Evolutionary conservation across 768 basidiomycete species (phyloP), one percentile per base, ranked within the genome.

Genomic region (Boletus rubroflammeus): DNA sequence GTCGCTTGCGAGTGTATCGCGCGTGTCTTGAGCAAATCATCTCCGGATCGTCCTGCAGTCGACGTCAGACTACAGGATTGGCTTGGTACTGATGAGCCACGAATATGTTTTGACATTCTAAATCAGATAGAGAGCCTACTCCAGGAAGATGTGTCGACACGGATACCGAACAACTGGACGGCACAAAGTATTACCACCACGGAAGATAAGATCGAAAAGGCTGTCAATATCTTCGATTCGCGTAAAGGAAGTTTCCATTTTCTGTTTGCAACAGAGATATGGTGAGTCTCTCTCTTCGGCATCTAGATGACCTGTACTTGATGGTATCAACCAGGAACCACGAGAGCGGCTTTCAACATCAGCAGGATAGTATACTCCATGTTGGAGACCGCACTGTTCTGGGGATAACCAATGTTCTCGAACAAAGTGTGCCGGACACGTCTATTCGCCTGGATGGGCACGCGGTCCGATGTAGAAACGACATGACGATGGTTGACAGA

Each of bases 301-400:
- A 13, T 2, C 9, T 32, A 3, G 2, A 9, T 35, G 19, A 28
- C 6, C 13, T 19, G 8, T 14, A 10, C 36, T 2, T 28, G 25
- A 56, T 35, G 5, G n/a, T 45, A 25, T 17, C 5, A 19, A 9
- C 42, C 45, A 56, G 55, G 53, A 42, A 56, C 11, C 28, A 40
- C 23, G 52, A 55, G 9, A 32, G 3, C 15, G 10, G 8, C 17
- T 7, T n/a, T 23, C 32, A 23, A 17, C 26, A 29, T 17, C 52
- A 25, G 36, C 23, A 19, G 6, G 39, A 32, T n/a, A n/a, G n/a
- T 13, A 2, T 32, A 5, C 31, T 13, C 13, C 5, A 13, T 32
- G 31, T 13, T 32, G 31, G 11, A 32, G 31, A 32, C 31, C 13
- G 31, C 31, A 32, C 11, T 32, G 31, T 32, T 13, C 31, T 1